Evolutionary conservation across 2,329 filamentous ascomycete species (phyloP).

Genomic region (Exophiala bonariae): DNA sequence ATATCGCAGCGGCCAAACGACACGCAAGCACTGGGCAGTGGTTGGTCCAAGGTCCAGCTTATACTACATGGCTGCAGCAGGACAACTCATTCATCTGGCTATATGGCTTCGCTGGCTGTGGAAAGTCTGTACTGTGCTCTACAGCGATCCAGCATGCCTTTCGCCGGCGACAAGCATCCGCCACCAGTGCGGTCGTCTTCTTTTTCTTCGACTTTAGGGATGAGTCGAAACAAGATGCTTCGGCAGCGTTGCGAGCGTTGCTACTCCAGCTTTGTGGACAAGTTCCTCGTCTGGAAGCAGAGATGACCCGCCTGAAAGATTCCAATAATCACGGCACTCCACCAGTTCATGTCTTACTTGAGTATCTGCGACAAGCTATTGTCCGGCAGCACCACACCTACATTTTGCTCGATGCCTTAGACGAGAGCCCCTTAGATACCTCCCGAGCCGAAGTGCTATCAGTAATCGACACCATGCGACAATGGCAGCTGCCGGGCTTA

Average conservation of each 20-base stretch:
- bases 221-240: constrained; percentile 27
- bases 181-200: constrained; percentile 28
- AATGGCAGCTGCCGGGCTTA: constrained; percentile 19
- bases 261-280: constrained; percentile 31
- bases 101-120: constrained; percentile 34
- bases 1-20: constrained; percentile 33
- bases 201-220: constrained; percentile 34
- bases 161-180: constrained; percentile 11
- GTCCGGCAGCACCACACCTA: constrained; percentile 18
- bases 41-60: constrained; percentile 26
- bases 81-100: constrained; percentile 33
- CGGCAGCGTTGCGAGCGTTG: constrained; percentile 30
- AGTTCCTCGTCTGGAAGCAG: constrained; percentile 12
- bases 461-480: constrained; percentile 9
- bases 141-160: constrained; percentile 31
- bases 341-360: constrained; percentile 12
- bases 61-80: constrained; percentile 28
- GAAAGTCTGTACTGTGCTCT: constrained; percentile 35
- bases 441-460: constrained; percentile 13
- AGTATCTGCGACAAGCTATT: constrained; percentile 18
- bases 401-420: constrained; percentile 28
- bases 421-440: constrained; percentile 22
- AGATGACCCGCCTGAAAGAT: constrained; percentile 22
- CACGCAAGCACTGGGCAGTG: constrained; percentile 38
- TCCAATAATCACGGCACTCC: constrained; percentile 14